Base-by-base conservation (phyloP, 305 asterid species). In the Stenogyne calaminthoides region DNA sequence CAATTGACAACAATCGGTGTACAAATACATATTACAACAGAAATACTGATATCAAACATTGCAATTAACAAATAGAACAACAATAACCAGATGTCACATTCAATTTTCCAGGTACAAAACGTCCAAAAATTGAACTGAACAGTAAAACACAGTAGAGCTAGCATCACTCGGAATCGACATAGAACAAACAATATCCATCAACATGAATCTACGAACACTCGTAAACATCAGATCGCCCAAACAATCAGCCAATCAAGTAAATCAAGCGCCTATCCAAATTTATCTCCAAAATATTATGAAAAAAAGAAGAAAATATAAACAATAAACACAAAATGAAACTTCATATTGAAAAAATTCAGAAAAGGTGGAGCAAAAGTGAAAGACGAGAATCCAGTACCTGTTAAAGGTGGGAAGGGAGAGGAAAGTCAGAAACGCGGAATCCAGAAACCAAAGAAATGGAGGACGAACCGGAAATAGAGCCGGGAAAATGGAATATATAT, bases 341-440 rank as follows among this genome's bases (percentile, higher is more conserved):
- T 9, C n/a, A 39, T 3, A 10, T 1, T 7, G 15, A 32, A 34
- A 63, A 46, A 18, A n/a, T n/a, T n/a, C n/a, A n/a, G 20, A 56
- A 12, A n/a, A 1, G 25, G 11, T 52, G n/a, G 7, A 40, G 9
- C 10, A 6, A 42, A 20, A 12, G 47, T 37, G 39, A 22, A 60
- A 54, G 34, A n/a, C 2, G 56, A 42, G 51, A 10, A 58, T n/a
- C 34, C 27, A 14, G 22, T 68, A 76, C 84, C 84, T 71, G 67
- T 32, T 16, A 25, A 12, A 57, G 51, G 60, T 49, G 55, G 40
- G 46, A 7, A 52, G 62, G 39, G 39, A 22, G 44, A 55, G 25
- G 40, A 32, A 55, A 54, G 9, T 22, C 3, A 25, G 54, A 36
- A 15, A 29, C 12, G 39, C 8, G 9, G 60, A 52, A 44, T 55